phyloP scores from a whole-genome alignment of 2,329 filamentous ascomycete species.

The Pseudogymnoascus sp. region DNA sequence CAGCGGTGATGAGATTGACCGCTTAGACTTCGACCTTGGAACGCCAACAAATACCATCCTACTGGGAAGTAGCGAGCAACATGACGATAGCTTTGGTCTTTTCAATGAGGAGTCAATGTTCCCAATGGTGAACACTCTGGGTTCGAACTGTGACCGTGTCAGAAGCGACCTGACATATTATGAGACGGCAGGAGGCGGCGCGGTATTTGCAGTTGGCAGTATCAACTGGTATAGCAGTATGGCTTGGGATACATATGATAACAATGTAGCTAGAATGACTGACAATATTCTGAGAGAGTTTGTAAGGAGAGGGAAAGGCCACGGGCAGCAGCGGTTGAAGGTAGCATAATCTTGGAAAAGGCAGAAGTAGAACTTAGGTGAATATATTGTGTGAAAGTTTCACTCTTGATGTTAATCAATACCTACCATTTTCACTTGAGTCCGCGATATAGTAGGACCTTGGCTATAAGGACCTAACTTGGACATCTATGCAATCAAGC shows the following conservation, averaged over 20 bases:
- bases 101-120: constrained; percentile 23
- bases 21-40: constrained; percentile 27
- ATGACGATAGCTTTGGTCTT: constrained; percentile 22
- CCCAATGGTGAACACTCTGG: constrained; percentile 22
- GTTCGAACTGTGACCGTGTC: constrained; percentile 19
- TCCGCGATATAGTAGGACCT: neutral
- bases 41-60: constrained; percentile 27
- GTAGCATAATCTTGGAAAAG: neutral
- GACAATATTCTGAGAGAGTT: constrained; percentile 22
- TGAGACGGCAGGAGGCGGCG: constrained; percentile 21
- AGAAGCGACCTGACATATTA: constrained; percentile 24
- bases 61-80: constrained; percentile 22
- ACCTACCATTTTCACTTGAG: neutral
- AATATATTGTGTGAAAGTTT: neutral
- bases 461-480: neutral
- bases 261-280: constrained; percentile 24
- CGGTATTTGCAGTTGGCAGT: constrained; percentile 25
- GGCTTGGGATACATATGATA: constrained; percentile 24
- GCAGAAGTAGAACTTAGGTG: neutral
- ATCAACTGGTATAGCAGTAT: constrained; percentile 26
- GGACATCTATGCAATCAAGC: neutral
- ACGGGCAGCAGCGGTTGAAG: neutral
- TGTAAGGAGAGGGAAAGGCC: constrained; percentile 14
- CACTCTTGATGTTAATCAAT: neutral
- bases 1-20: constrained; percentile 31